Percentiles rank a stretch among this genome's conserved stretches.
These are phyloP conservation scores for Aspergillus hiratsukae DNA, from an alignment of 2,329 filamentous ascomycete species.

Conservation along the genomic window DNA sequence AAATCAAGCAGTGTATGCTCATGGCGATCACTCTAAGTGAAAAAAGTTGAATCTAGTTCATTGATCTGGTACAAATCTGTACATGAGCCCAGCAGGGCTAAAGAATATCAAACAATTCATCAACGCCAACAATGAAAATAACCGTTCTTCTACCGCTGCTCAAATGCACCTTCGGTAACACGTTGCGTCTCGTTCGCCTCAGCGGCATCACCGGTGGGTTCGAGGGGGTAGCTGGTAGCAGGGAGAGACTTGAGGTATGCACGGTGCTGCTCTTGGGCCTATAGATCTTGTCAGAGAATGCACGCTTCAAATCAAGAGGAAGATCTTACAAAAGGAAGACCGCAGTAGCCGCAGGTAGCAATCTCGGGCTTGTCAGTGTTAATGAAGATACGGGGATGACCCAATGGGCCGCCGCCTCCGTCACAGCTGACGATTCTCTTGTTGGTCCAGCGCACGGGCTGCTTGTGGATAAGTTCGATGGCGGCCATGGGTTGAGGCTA, in stretches of 20 bases:
- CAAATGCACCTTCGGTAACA: constrained; percentile 55
- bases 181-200: constrained; percentile 56
- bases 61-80: constrained; percentile 34
- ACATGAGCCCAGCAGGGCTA: constrained; percentile 27
- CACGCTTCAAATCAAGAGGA: not conserved
- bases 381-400: constrained; percentile 93
- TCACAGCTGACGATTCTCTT: constrained; percentile 79
- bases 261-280: constrained; percentile 90
- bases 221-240: constrained; percentile 74
- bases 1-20: not conserved
- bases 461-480: constrained; percentile 93
- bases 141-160: constrained; percentile 51
- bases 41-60: constrained; percentile 22
- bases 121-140: constrained; percentile 32
- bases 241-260: constrained; percentile 78
- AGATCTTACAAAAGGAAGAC: constrained; percentile 76
- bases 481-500: constrained; percentile 86
- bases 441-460: constrained; percentile 89
- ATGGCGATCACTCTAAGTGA: not conserved
- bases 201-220: constrained; percentile 54
- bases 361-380: constrained; percentile 98
- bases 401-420: constrained; percentile 82
- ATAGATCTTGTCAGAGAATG: constrained; percentile 5
- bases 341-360: constrained; percentile 84
- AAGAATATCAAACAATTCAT: constrained; percentile 24